Percentiles rank a stretch among this genome's conserved stretches.
phyloP scores from a whole-genome alignment of 148 eudicot species.

The Camellia sinensis region DNA sequence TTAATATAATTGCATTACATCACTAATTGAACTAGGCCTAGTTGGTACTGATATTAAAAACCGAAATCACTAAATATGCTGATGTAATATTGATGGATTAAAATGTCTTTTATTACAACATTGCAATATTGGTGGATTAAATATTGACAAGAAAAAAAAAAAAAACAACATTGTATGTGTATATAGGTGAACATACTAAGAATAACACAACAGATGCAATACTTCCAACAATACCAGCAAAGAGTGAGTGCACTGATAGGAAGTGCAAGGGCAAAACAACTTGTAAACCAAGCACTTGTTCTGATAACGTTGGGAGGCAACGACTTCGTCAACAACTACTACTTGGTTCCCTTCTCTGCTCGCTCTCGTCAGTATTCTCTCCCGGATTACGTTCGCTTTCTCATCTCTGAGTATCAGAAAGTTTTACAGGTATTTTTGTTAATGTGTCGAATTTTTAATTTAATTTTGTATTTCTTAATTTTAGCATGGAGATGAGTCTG shows the following conservation, averaged over 20 bases:
- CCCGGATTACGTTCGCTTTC: slow-evolving; percentile 17
- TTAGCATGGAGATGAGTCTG: no score
- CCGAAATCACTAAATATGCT: no score
- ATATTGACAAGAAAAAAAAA: no score
- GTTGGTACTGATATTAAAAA: no score
- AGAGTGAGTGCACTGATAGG: slow-evolving; percentile 17
- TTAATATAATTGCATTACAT: no score
- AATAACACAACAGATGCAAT: slow-evolving; percentile 16
- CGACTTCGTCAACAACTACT: slow-evolving; percentile 28
- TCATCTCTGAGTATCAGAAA: slow-evolving; percentile 19
- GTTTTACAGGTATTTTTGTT: slow-evolving; percentile 18
- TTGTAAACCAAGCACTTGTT: slow-evolving; percentile 23
- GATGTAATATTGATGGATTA: no score
- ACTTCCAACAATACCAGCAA: slow-evolving; percentile 26
- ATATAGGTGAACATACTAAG: slow-evolving; percentile 20
- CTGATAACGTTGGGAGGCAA: slow-evolving; percentile 25
- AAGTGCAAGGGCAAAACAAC: not conserved
- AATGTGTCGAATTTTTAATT: no score
- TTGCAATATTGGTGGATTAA: no score
- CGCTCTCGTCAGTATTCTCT: slow-evolving; percentile 24
- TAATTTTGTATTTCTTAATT: no score
- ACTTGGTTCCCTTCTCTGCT: slow-evolving; percentile 23
- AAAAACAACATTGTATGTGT: no score
- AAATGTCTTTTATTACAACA: no score
- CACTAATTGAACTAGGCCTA: no score